Evolutionary conservation across 1,284 basidiomycete species (phyloP).

Genomic region (Filobasidium uniguttulatum): DNA sequence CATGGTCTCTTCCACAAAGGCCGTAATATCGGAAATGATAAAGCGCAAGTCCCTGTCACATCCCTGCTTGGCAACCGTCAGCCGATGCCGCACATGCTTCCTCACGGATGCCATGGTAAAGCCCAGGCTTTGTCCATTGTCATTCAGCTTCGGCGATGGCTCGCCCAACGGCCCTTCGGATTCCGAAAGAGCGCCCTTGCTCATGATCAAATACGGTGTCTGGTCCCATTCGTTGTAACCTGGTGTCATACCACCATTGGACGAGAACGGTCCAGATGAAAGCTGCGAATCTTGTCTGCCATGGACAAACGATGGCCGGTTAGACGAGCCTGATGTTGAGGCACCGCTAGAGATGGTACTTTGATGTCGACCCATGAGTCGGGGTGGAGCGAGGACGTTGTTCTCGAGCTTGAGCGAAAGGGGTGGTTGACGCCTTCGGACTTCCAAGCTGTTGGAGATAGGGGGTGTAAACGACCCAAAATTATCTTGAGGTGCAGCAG

Average conservation of each 20-base stretch:
- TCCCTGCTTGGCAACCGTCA: slow-evolving; percentile 83
- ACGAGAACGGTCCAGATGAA: not conserved
- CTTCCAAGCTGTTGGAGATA: slow-evolving; percentile 20
- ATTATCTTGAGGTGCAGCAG: not conserved
- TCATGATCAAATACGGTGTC: slow-evolving; percentile 27
- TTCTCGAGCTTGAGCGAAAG: slow-evolving; percentile 33
- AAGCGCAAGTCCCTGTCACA: slow-evolving; percentile 90
- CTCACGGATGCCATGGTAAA: slow-evolving; percentile 56
- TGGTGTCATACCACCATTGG: slow-evolving; percentile 21
- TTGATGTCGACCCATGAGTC: slow-evolving; percentile 8
- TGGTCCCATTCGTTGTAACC: slow-evolving; percentile 30
- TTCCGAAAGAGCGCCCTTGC: no score
- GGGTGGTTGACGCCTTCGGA: slow-evolving; percentile 30
- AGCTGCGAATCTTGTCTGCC: slow-evolving; percentile 3
- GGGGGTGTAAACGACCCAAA: not conserved
- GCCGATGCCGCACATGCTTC: slow-evolving; percentile 80
- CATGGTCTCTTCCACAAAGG: slow-evolving; percentile 81
- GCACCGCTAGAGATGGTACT: slow-evolving; percentile 2
- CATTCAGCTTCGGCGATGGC: slow-evolving; percentile 8
- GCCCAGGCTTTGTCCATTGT: slow-evolving; percentile 16
- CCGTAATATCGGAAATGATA: slow-evolving; percentile 81
- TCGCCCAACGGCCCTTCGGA: not conserved
- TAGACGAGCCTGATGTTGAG: not conserved
- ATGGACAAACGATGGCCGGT: not conserved
- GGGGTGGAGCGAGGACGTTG: slow-evolving; percentile 15